Base-by-base conservation (phyloP, 2,329 filamentous ascomycete species). In the Diplodia corticola region DNA sequence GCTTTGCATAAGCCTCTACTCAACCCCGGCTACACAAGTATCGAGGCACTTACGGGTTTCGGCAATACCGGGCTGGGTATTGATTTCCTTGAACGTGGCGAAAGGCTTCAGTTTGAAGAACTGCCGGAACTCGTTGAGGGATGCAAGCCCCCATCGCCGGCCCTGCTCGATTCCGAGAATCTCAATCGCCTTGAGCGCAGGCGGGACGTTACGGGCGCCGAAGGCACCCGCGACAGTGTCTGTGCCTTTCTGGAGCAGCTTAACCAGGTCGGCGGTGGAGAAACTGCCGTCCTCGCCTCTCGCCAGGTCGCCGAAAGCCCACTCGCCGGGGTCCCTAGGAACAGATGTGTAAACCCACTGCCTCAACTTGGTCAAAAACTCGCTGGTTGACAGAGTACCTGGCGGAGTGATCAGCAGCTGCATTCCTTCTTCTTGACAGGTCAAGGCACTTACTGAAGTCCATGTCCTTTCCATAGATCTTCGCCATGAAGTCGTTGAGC, bases 71-170 rank as follows among this genome's bases (percentile, higher is more conserved):
- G 74, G 72, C 60, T 80, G 76, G 20, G 73, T 86, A 77, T 93
- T 94, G 79, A 93, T 92, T 44, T 92, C 90, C 76, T 92, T 89
- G 67, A 94, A 94, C 0, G 81, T 89, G 22, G 88, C 85, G 72
- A 93, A 88, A 0, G 85, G 83, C 77, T 89, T 90, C 10, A 94
- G 80, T 1, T 88, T 88, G 70, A 93, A 92, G 77, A 92, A 90
- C 73, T 88, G 87, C 53, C 91, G 84, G 80, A 93, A 93, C 79
- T 93, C 91, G 73, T 93, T 94, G 63, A 94, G 80, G 0, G 88
- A 88, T 0, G 88, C 88, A 5, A 91, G 78, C 67, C 91, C 88
- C 91, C 91, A 93, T 67, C 84, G 84, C 50, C 91, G 83, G 7
- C 88, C 87, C 67, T 92, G 89, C 33, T 89, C 80, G 64, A 93